Base-by-base conservation (phyloP, 345 rosid genomes). In the Eucalyptus polybractea region DNA sequence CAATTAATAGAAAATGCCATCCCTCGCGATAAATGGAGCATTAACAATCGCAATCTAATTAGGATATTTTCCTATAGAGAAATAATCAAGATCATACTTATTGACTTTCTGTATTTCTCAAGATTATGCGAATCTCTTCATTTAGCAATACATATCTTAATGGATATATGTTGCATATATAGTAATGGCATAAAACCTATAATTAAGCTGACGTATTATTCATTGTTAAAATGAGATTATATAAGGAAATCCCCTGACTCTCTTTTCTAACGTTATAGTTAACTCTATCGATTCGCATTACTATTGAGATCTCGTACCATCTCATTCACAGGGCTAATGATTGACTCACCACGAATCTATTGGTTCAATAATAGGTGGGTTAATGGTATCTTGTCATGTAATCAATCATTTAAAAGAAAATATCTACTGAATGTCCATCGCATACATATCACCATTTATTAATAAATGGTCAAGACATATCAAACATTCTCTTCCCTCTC, bases 181-280 rank as follows among this genome's bases (percentile, higher is more conserved):
- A 19, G 24, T 53, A 53, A 53, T 19, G 58, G 4, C 58, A 53
- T 53, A 7, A 51, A 51, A 9, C 56, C 9, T 51, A 17, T 17
- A 7, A 53, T 7, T 7, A 53, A 19, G 25, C 5, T 4, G 1
- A 19, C 0, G 0, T 53, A 53, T 53, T 21, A 7, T 7, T 53
- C 25, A 53, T 53, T 53, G 10, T 21, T 53, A 53, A 53, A 53
- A 19, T 19, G 10, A 53, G 58, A 53, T 53, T 53, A 53, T 3
- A 53, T 0, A 4, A 7, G 2, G 5, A 21, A 53, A 53, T 53
- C 5, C n/a, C 5, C 1, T 21, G 21, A 0, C 25, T 53, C 2
- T 53, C 25, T 53, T 53, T 53, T 53, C 58, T 53, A 53, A 21
- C 58, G 7, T 53, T 53, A 21, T 21, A 21, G 5, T 53, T 53